Evolutionary conservation across 2,329 filamentous ascomycete genomes (phyloP), one percentile per base, ranked within the genome.

Genomic region (Ceratocystis smalleyi): DNA sequence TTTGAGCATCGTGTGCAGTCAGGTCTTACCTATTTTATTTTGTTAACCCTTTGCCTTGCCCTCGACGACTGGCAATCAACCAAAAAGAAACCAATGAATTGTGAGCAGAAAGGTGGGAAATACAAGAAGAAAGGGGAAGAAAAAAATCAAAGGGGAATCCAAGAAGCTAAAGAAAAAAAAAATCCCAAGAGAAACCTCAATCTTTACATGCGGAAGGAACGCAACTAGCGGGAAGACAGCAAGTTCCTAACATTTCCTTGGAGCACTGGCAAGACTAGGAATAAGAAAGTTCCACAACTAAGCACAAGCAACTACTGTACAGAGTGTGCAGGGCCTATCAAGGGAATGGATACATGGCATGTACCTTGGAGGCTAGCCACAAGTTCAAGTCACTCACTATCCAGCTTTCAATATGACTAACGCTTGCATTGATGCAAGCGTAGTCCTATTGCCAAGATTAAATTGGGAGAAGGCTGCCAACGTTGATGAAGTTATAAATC

Each of bases 131-230:
- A 22, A 40, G n/a, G 15, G 40, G 32, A 51, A 22, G 17, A 62
- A 51, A 49, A 27, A 32, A 49, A 22, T 12, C n/a, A 43, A 22
- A 35, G 17, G 24, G 27, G n/a, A 32, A 30, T 17, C 10, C 3
- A 19, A 17, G 27, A 32, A 57, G 22, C 5, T 24, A 19, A 24
- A 40, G 30, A 22, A 40, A 40, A 19, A n/a, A 35, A 51, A 51
- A 40, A 54, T 32, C 10, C 43, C 59, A 47, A 35, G 54, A 30
- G 54, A 49, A 27, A 35, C 54, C 3, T 57, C 27, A 57, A 57
- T 57, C 54, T 57, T 57, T 57, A 57, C 54, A 57, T 57, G 54
- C 54, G 54, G 54, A 57, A 57, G 54, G 54, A 57, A 32, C 54
- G 24, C 54, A 57, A 35, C 54, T 57, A 57, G 54, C 54, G 24